Evolutionary conservation across 2,329 filamentous ascomycete genomes (phyloP).

Genomic region (Fusarium udum): DNA sequence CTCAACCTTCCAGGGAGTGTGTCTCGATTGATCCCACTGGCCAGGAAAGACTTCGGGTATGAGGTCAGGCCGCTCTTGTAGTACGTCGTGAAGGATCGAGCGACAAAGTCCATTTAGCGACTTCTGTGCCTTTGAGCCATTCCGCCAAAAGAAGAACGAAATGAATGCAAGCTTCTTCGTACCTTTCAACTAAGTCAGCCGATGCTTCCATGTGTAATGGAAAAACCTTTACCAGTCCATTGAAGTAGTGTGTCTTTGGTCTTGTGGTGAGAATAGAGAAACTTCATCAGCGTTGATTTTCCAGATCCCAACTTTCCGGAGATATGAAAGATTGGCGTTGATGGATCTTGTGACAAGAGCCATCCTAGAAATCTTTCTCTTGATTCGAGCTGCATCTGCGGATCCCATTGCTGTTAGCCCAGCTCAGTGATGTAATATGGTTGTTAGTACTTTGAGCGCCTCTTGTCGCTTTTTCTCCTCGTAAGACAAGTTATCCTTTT

Average conservation of each 20-base stretch:
- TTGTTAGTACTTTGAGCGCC: not conserved
- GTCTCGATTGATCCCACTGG: accelerated
- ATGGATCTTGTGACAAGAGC: not conserved
- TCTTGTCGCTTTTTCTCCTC: accelerated
- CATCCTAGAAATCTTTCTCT: not conserved
- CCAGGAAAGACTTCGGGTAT: not conserved
- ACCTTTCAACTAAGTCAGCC: not conserved
- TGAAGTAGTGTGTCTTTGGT: not conserved
- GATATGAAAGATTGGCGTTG: not conserved
- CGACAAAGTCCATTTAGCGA: not conserved
- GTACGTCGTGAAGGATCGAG: accelerated
- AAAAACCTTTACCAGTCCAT: not conserved
- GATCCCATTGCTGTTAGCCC: accelerated
- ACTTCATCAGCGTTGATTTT: constrained; percentile 1
- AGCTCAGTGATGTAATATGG: accelerated
- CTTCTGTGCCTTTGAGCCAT: not conserved
- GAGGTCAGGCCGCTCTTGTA: accelerated
- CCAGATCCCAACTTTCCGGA: not conserved
- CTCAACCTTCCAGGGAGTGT: accelerated
- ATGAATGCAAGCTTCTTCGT: not conserved
- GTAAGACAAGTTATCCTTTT: too few relatives aligned
- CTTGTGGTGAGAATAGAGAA: not conserved
- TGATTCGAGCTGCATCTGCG: not conserved
- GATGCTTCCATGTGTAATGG: too few relatives aligned
- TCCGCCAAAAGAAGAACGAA: not conserved